A percentile compares a stretch with the other conserved stretches of the same genome.
These are phyloP conservation scores for Postia placenta DNA, from an alignment of 768 basidiomycete genomes.

Conservation along the genomic window DNA sequence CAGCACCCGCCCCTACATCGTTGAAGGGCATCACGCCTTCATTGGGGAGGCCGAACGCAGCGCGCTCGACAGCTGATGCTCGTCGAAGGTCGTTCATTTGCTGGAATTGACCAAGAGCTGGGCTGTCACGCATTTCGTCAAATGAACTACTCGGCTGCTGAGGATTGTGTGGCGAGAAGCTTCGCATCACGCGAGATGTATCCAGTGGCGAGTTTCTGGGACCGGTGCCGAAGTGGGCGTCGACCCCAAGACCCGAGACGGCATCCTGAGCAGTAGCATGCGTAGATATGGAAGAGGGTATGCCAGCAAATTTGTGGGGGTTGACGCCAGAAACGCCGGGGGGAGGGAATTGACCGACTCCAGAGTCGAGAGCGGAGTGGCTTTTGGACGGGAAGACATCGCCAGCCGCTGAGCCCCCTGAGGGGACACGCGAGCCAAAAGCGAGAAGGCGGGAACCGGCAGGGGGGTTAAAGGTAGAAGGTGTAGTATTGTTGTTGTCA, in stretches of 20 bases:
- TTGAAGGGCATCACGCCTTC: slow-evolving; percentile 10
- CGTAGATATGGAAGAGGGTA: not conserved
- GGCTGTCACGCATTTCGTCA: slow-evolving; percentile 18
- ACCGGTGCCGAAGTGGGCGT: not conserved
- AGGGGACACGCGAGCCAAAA: slow-evolving; percentile 26
- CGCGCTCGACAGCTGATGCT: slow-evolving; percentile 14
- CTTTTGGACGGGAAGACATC: slow-evolving; percentile 3
- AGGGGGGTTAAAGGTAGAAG: slow-evolving; percentile 32
- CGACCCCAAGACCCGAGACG: not conserved
- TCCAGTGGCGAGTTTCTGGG: slow-evolving; percentile 17
- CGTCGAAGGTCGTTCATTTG: slow-evolving; percentile 15
- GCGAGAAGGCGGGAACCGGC: slow-evolving; percentile 39
- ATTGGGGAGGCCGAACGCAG: slow-evolving; percentile 13
- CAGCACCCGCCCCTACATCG: slow-evolving; percentile 10
- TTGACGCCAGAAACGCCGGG: slow-evolving; percentile 9
- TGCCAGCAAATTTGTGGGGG: not conserved
- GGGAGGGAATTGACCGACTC: slow-evolving; percentile 7
- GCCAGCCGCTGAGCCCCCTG: slow-evolving; percentile 10
- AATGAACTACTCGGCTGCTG: slow-evolving; percentile 6
- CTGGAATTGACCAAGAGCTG: slow-evolving; percentile 14
- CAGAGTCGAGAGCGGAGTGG: not conserved
- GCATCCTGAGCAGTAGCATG: not conserved
- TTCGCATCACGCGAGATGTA: slow-evolving; percentile 12
- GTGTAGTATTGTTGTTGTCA: slow-evolving; percentile 17
- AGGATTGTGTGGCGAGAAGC: slow-evolving; percentile 22